Conservation (phyloP, 345 rosid genomes). For the Sonneratia caseolaris region DNA sequence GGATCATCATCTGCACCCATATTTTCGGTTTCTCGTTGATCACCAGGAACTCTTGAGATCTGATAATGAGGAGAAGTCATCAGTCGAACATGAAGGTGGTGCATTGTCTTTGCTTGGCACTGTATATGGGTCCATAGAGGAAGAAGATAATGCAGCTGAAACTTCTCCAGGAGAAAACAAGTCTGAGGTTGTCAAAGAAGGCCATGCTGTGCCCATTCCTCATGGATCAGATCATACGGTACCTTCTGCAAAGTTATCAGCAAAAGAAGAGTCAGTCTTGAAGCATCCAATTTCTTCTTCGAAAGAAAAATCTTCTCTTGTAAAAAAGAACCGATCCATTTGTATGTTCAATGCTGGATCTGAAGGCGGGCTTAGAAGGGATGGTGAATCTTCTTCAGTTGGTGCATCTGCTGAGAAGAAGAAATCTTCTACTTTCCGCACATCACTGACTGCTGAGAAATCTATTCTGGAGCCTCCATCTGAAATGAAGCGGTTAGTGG, state of each 20-base stretch:
- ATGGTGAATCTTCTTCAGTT: slow-evolving; percentile 17
- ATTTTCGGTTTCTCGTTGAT: slow-evolving; percentile 79
- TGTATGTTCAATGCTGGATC: slow-evolving; percentile 36
- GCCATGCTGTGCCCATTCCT: slow-evolving; percentile 19
- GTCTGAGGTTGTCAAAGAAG: slow-evolving; percentile 19
- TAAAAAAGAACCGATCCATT: slow-evolving; percentile 45
- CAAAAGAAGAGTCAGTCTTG: slow-evolving; percentile 25
- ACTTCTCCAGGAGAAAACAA: slow-evolving; percentile 21
- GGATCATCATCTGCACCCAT: slow-evolving; percentile 66
- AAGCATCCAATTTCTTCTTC: slow-evolving; percentile 26
- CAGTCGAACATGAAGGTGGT: slow-evolving; percentile 39
- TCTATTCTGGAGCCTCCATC: slow-evolving; percentile 70
- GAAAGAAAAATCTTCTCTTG: slow-evolving; percentile 35
- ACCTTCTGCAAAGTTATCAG: slow-evolving; percentile 16
- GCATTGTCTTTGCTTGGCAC: slow-evolving; percentile 87
- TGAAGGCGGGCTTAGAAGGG: slow-evolving; percentile 31
- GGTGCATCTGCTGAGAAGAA: slow-evolving; percentile 22
- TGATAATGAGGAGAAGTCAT: slow-evolving; percentile 23
- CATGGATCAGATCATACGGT: slow-evolving; percentile 29
- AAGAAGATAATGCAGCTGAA: slow-evolving; percentile 52
- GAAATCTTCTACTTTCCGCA: slow-evolving; percentile 22
- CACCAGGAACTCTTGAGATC: slow-evolving; percentile 57
- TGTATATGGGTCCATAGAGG: slow-evolving; percentile 71
- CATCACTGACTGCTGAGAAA: slow-evolving; percentile 31
- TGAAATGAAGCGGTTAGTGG: slow-evolving; percentile 73